Percentiles rank a stretch among this genome's conserved stretches.
These are phyloP conservation scores for Dryas drummondii DNA, from an alignment of 306 rosid species.

Conservation along the genomic window DNA sequence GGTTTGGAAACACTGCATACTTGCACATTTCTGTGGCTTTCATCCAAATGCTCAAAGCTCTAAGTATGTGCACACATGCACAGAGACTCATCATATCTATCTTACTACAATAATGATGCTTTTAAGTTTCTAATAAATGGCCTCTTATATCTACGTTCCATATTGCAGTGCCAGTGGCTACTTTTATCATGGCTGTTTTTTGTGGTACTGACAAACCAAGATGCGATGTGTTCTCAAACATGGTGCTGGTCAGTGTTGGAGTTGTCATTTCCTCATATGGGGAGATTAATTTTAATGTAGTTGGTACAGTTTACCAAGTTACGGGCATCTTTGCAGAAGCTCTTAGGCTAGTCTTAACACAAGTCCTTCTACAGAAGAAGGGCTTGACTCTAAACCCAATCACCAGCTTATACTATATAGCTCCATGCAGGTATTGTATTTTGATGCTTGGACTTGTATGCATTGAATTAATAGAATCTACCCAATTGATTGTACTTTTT, in stretches of 20 bases:
- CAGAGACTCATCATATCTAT: neutral
- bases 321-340: constrained; percentile 95
- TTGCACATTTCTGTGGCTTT: constrained; percentile 97
- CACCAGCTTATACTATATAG: constrained; percentile 93
- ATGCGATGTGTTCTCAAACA: constrained; percentile 91
- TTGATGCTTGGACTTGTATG: constrained; percentile 7
- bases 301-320: constrained; percentile 94
- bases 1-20: constrained; percentile 99
- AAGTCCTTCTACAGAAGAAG: constrained; percentile 92
- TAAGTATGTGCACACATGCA: constrained; percentile 50
- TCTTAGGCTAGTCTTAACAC: constrained; percentile 91
- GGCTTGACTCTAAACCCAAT: constrained; percentile 88
- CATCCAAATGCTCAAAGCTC: constrained; percentile 99
- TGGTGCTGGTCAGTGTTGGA: constrained; percentile 97
- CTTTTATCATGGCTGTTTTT: constrained; percentile 78
- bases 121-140: neutral
- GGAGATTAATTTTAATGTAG: constrained; percentile 85
- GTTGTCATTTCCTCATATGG: constrained; percentile 93
- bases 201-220: constrained; percentile 91
- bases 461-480: neutral
- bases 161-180: constrained; percentile 95
- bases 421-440: constrained; percentile 88
- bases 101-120: constrained; percentile 1
- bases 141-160: constrained; percentile 25
- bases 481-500: neutral